A percentile compares a stretch with the other conserved stretches of the same genome.
Evolutionary conservation across 2,329 filamentous ascomycete species (phyloP).

Genomic region (Botrytis porri): DNA sequence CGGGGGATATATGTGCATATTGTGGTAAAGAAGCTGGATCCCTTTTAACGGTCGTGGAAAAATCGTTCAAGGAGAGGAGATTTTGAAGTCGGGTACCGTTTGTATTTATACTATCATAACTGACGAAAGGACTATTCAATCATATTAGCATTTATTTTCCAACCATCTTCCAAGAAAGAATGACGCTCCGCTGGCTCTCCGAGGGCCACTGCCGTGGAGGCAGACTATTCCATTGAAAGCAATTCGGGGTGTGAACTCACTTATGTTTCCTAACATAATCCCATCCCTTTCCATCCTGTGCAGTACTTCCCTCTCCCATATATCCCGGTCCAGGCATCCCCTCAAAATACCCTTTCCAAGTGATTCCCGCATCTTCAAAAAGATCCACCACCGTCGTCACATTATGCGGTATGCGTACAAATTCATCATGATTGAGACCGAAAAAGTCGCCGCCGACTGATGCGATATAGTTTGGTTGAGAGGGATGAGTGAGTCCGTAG

Average conservation of each 20-base stretch:
- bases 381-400: constrained; percentile 48
- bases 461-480: constrained; percentile 49
- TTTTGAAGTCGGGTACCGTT: constrained; percentile 51
- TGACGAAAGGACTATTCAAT: constrained; percentile 40
- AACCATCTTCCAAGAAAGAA: not conserved
- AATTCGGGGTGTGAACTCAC: constrained; percentile 24
- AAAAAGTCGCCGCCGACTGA: constrained; percentile 49
- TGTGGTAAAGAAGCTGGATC: constrained; percentile 54
- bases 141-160: constrained; percentile 12
- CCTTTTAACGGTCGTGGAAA: constrained; percentile 55
- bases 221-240: not conserved
- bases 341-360: constrained; percentile 49
- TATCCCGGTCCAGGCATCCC: constrained; percentile 47
- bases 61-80: constrained; percentile 61
- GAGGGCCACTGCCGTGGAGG: constrained; percentile 16
- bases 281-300: constrained; percentile 38
- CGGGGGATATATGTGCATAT: constrained; percentile 61
- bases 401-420: constrained; percentile 45
- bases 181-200: constrained; percentile 6
- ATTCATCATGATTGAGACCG: constrained; percentile 47
- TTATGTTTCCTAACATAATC: constrained; percentile 39
- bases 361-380: constrained; percentile 42
- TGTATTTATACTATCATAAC: constrained; percentile 54
- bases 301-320: constrained; percentile 44
- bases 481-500: constrained; percentile 47